Base-by-base conservation (phyloP, 768 basidiomycete species). In the Mycena venus region DNA sequence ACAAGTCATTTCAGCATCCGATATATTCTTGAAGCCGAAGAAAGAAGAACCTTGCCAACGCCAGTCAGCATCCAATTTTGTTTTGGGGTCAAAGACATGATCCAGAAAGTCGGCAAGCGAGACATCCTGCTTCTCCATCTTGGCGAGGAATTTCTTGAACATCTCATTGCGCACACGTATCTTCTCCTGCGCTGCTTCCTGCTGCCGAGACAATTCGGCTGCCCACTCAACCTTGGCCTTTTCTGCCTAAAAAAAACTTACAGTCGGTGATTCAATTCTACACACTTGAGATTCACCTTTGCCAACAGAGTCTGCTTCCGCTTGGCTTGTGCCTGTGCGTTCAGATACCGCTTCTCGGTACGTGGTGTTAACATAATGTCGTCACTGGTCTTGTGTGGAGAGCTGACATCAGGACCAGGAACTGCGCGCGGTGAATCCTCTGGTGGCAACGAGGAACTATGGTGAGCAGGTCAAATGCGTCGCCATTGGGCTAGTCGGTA, bases 81-180 rank as follows among this genome's bases (percentile, higher is more conserved):
- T 69, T 2, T 40, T 40, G 0, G 68, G 68, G 19, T 69, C 21
- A n/a, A 69, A 69, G 12, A 60, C 68, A 12, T 69, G 21, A 1
- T 69, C 68, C 25, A 60, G 1, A 14, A 69, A 60, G 2, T 70
- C 60, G 10, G 69, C 69, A 17, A 70, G 19, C 0, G 69, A 63
- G 9, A 40, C 11, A 15, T 53, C 23, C 29, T 40, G 14, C 1
- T 21, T 27, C 1, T 70, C 5, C 60, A 70, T 38, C 19, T 70
- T 61, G 2, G 40, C 14, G 6, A 63, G 44, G 15, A 68, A 68
- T 5, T 21, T 29, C 27, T 31, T 42, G 32, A 47, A 60, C 21
- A 56, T 12, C 19, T n/a, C 21, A 3, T 53, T 32, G 2, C 56
- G 55, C 3, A 27, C 51, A n/a, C n/a, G n/a, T n/a, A n/a, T n/a